These are phyloP conservation scores for Acidomyces sp. DNA, from an alignment of 495 filamentous ascomycete genomes.

Conservation along the genomic window DNA sequence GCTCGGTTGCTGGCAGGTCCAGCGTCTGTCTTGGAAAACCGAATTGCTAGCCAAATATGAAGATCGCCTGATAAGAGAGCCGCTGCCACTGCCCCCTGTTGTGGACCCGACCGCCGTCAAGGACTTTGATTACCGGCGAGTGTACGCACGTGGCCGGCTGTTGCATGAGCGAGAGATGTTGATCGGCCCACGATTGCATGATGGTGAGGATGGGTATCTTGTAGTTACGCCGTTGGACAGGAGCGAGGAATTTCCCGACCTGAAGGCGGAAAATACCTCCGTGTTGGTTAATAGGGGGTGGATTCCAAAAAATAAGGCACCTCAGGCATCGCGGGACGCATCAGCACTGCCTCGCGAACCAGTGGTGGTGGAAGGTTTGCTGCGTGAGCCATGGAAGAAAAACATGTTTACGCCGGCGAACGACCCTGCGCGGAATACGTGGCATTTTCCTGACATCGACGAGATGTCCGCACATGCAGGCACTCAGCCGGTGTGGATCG, in stretches of 20 bases:
- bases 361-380: conserved; percentile 67
- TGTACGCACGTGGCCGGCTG: conserved; percentile 59
- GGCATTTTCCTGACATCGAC: conserved; percentile 86
- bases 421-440: conserved; percentile 63
- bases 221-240: conserved; percentile 86
- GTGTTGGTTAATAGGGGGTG: conserved; percentile 82
- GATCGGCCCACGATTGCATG: conserved; percentile 74
- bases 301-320: conserved; percentile 58
- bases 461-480: conserved; percentile 83
- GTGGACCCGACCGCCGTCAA: conserved; percentile 65
- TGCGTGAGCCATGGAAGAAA: conserved; percentile 86
- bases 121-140: conserved; percentile 86
- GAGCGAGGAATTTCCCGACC: conserved; percentile 25
- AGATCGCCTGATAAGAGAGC: conserved; percentile 74
- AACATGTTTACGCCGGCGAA: conserved; percentile 96
- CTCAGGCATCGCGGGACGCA: conserved; percentile 44
- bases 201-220: conserved; percentile 78
- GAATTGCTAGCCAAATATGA: conserved; percentile 78
- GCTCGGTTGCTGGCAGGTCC: conserved; percentile 91
- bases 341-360: conserved; percentile 49
- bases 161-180: conserved; percentile 93
- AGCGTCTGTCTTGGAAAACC: conserved; percentile 86
- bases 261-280: conserved; percentile 27
- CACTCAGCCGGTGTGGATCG: conserved; percentile 84
- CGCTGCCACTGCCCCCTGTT: conserved; percentile 70